Conservation (phyloP, 805 yeast species). For the Lipomyces starkeyi region DNA sequence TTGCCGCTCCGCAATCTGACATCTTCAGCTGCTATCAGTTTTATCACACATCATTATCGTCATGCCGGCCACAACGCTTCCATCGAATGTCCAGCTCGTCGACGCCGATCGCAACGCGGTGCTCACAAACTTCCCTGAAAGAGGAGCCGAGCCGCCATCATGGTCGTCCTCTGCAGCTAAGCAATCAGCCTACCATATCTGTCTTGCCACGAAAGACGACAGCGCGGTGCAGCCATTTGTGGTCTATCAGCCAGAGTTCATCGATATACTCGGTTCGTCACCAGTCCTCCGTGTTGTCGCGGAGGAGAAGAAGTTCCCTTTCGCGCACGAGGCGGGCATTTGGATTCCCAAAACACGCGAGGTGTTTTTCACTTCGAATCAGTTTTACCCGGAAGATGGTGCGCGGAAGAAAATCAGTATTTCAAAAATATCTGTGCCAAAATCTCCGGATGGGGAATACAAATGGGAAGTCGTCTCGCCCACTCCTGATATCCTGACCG, state of each 20-base stretch:
- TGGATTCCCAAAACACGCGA: slow-evolving; percentile 41
- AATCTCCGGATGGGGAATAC: slow-evolving; percentile 31
- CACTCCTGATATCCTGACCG: slow-evolving; percentile 36
- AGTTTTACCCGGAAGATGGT: slow-evolving; percentile 25
- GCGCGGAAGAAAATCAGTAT: slow-evolving; percentile 15
- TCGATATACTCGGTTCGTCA: slow-evolving; percentile 31
- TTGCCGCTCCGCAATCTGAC: no score
- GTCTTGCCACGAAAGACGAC: slow-evolving; percentile 7
- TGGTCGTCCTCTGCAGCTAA: slow-evolving; percentile 10
- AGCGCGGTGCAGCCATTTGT: slow-evolving; percentile 33
- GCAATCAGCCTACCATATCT: slow-evolving; percentile 1
- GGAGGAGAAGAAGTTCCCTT: slow-evolving; percentile 35
- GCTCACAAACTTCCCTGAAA: slow-evolving; percentile 12
- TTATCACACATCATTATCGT: no score
- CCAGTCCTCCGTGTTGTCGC: slow-evolving; percentile 38
- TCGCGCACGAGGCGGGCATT: slow-evolving; percentile 45
- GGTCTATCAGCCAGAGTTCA: slow-evolving; percentile 35
- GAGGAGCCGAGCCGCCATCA: slow-evolving; percentile 13
- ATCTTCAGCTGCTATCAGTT: no score
- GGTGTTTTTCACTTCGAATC: slow-evolving; percentile 44
- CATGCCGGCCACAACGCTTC: not conserved
- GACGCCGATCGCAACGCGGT: slow-evolving; percentile 10
- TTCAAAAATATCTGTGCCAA: slow-evolving; percentile 24
- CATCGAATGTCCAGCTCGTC: slow-evolving; percentile 11
- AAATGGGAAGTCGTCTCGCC: slow-evolving; percentile 39